Evolutionary conservation across 2,329 filamentous ascomycete species (phyloP), one percentile per base, ranked within the genome.

Genomic region (Penicillium carneum): DNA sequence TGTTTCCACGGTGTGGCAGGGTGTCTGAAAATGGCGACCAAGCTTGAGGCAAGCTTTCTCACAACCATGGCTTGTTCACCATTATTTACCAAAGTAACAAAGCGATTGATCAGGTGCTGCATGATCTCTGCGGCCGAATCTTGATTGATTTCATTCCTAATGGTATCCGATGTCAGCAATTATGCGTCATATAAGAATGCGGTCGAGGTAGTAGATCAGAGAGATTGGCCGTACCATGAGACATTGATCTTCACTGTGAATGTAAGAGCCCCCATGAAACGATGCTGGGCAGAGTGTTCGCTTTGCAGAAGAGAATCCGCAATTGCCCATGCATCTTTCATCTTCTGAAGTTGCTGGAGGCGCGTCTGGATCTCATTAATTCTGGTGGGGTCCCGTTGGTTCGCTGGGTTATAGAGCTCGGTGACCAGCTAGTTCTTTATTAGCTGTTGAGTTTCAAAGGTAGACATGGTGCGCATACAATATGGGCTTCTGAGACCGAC

Each of bases 201-300:
- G 16, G 20, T 34, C 10, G 1, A 23, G 29, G 3, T 23, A 8
- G 6, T 7, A 2, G n/a, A 48, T 56, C 18, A 3, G 11, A 8
- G 18, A 42, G 38, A 39, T 49, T 16, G 14, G 43, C 67, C 82
- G 65, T 80, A 90, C 90, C 88, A 92, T 73, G 95, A 92, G n/a
- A 89, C 90, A 74, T 98, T 97, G 61, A 98, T 86, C 79, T 98
- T 99, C 70, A 98, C 88, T 52, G 92, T 96, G 67, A 97, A 90
- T 0, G 94, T 98, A 61, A 97, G 84, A 33, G 93, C 94, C 14
- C 92, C 95, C 74, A 96, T 97, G 79, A 98, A 98, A 66, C 90
- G 90, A 68, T 95, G 87, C 70, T 93, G 67, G 8, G 61, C 89
- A 63, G 90, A 86, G 67, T 91, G 88, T 23, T 85, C 80, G 63